Base-by-base conservation (phyloP, 306 rosid genomes). In the Malus fusca region DNA sequence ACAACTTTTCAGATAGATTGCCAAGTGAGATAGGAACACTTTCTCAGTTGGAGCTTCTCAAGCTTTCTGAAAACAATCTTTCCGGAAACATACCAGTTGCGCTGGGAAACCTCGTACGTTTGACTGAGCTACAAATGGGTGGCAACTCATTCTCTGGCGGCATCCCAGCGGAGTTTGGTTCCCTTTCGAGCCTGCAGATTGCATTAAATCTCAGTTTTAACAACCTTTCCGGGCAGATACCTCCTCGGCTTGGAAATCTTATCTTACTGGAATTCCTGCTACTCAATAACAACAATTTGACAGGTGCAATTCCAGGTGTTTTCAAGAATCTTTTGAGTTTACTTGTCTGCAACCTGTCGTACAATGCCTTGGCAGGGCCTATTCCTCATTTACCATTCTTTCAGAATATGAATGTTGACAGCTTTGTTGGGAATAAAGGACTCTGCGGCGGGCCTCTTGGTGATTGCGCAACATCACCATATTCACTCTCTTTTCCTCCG, bases 41-140 rank as follows among this genome's bases (percentile, higher is more conserved):
- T 63, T 82, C 77, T 23, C 90, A 88, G 70, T 75, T 93, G 84
- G 98, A 93, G 93, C 85, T 88, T 75, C 93, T 93, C 86, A 88
- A 76, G 85, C 86, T 93, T 77, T 93, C 98, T 1, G 81, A 88
- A 40, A 93, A 89, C 74, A 56, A 79, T 30, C 78, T 90, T 48
- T 82, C 95, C 0, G 98, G 97, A 60, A 2, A 60, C 17, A 88
- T 90, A 63, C 97, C 98, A 44, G 71, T 82, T 31, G 77, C 84
- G 30, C 19, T 90, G 68, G 93, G 98, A 61, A 86, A 83, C 18
- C 87, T 93, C 30, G 72, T 84, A 82, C 98, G 79, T 78, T 80
- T 93, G 93, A 89, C 90, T 51, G 92, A 86, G 83, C 85, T 93
- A 81, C 87, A 84, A 78, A 89, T 93, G 97, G 91, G 84, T 63